These are phyloP conservation scores for Cercospora berteroae DNA, from an alignment of 2,329 filamentous ascomycete genomes.

Conservation along the genomic window DNA sequence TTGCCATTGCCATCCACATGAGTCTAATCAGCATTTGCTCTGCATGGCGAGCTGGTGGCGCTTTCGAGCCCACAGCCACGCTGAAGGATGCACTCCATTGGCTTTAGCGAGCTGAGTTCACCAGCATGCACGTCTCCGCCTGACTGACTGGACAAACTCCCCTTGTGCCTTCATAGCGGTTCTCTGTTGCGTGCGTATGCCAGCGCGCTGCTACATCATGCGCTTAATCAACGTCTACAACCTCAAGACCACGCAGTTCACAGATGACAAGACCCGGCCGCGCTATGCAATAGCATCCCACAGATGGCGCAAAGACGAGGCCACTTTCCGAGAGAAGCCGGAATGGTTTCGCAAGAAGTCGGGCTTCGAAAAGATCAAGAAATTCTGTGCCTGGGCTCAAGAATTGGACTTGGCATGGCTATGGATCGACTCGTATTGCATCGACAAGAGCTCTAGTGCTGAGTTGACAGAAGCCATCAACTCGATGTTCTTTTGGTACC, in stretches of 20 bases:
- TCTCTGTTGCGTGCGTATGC: background rate
- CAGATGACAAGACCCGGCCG: background rate
- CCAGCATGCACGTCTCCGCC: background rate
- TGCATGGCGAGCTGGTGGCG: background rate
- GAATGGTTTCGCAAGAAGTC: background rate
- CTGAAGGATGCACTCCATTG: background rate
- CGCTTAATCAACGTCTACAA: conserved; percentile 5
- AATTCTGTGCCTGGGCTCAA: background rate
- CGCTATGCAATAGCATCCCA: conserved; percentile 4
- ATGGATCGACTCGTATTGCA: conserved; percentile 7
- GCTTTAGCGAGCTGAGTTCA: background rate
- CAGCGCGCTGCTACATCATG: conserved; percentile 1
- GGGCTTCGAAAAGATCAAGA: background rate
- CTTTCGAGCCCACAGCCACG: background rate
- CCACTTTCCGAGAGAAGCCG: background rate
- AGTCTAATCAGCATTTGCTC: background rate
- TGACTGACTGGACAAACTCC: background rate
- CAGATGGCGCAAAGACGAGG: conserved; percentile 4
- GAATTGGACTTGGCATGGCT: background rate
- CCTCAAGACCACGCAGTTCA: conserved; percentile 7
- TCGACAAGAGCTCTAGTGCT: background rate
- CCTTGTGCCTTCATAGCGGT: background rate
- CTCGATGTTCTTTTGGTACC: conserved; percentile 4
- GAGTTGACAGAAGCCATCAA: background rate
- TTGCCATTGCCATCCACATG: background rate